Percentiles rank a stretch among this genome's conserved stretches.
Evolutionary conservation across 2,329 filamentous ascomycete species (phyloP).

Genomic region (Trichoderma koningii): DNA sequence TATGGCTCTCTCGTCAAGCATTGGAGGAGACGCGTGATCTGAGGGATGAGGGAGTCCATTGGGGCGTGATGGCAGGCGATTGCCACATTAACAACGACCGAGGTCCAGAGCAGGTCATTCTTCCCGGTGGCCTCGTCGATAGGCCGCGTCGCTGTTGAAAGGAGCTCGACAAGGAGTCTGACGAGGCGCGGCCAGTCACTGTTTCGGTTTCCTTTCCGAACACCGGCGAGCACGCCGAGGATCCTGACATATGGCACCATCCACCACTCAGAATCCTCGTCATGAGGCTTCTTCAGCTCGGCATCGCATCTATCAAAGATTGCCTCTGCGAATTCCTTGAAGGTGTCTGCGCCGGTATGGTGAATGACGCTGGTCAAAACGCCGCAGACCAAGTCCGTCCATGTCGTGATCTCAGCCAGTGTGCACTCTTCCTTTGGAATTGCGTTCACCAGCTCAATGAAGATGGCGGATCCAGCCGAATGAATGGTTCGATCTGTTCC

Average conservation of each 20-base stretch:
- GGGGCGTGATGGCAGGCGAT: constrained; percentile 75
- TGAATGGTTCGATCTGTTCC: constrained; percentile 61
- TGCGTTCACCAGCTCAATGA: constrained; percentile 53
- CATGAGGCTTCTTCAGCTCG: constrained; percentile 39
- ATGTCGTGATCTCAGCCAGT: constrained; percentile 50
- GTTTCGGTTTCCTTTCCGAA: constrained; percentile 78
- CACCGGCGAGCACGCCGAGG: constrained; percentile 70
- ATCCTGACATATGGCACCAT: constrained; percentile 57
- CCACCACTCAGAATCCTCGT: constrained; percentile 37
- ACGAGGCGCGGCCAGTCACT: constrained; percentile 70
- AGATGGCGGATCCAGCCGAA: constrained; percentile 58
- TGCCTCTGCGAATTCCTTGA: constrained; percentile 65
- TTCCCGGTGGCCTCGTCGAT: constrained; percentile 37
- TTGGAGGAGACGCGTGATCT: constrained; percentile 66
- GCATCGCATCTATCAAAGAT: constrained; percentile 55
- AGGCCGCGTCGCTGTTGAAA: constrained; percentile 48
- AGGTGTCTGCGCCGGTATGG: constrained; percentile 73
- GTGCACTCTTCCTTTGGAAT: constrained; percentile 55
- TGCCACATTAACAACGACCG: constrained; percentile 59
- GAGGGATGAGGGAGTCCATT: constrained; percentile 75
- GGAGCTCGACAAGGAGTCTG: constrained; percentile 54
- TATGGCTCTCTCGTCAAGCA: constrained; percentile 65
- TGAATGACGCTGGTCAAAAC: constrained; percentile 81
- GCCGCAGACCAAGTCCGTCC: constrained; percentile 70
- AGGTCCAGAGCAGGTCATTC: constrained; percentile 55